Evolutionary conservation across 225 moss, liverwort and hornwort species (phyloP).

Genomic region (Antitrichia curtipendula): DNA sequence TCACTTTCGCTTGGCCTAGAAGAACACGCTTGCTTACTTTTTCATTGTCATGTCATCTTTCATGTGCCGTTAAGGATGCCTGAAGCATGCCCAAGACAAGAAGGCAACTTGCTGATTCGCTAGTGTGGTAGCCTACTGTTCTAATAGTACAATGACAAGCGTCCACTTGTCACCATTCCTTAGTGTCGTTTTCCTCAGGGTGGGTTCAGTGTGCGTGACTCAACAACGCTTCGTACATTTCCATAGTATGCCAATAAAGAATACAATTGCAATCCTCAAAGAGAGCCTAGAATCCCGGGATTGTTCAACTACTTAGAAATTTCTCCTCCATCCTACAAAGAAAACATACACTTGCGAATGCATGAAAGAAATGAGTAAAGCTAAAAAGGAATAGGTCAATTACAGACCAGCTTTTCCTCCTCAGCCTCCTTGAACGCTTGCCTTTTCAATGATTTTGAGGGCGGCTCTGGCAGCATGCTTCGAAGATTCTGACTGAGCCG

Average conservation of each 20-base stretch:
- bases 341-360: not conserved
- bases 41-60: not conserved
- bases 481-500: slow-evolving; percentile 71
- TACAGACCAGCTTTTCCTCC: slow-evolving; percentile 29
- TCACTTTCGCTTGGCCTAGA: not conserved
- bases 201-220: too few species aligned
- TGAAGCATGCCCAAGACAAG: not conserved
- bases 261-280: not conserved
- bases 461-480: slow-evolving; percentile 53
- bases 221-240: not conserved
- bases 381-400: not conserved
- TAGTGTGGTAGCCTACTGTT: not conserved
- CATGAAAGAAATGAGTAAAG: not conserved
- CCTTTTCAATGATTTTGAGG: slow-evolving; percentile 15
- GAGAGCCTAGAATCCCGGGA: not conserved
- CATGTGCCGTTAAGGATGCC: not conserved
- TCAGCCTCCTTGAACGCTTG: slow-evolving; percentile 25
- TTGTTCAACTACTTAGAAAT: not conserved
- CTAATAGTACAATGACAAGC: not conserved
- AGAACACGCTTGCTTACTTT: not conserved
- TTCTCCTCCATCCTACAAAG: not conserved
- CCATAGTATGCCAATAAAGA: not conserved
- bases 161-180: not conserved
- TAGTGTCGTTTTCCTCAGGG: not conserved
- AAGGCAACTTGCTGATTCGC: not conserved